Evolutionary conservation across 225 moss, liverwort and hornwort genomes (phyloP).

Genomic region (Bryum argenteum): DNA sequence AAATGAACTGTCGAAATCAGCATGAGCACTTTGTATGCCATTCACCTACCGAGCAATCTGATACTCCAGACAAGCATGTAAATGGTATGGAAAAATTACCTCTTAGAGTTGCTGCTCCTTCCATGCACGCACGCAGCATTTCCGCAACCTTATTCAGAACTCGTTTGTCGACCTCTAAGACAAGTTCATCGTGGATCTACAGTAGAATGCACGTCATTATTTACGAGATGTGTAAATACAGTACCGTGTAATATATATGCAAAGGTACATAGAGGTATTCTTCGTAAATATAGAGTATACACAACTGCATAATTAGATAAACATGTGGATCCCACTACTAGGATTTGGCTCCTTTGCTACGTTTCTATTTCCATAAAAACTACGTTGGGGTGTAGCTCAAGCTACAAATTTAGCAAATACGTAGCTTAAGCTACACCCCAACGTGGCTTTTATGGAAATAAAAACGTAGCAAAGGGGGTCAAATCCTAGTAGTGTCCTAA

Average conservation of each 20-base stretch:
- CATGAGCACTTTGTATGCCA: neutral
- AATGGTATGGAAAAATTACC: constrained; percentile 43
- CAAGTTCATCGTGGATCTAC: constrained; percentile 94
- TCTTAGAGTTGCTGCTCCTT: constrained; percentile 73
- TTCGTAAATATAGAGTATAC: too few species aligned
- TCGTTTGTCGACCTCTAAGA: constrained; percentile 81
- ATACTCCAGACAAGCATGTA: neutral
- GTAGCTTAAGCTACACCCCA: too few species aligned
- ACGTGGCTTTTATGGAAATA: too few species aligned
- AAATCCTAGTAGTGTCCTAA: too few species aligned
- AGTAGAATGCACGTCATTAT: neutral
- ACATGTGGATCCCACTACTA: too few species aligned
- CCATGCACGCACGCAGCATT: constrained; percentile 79
- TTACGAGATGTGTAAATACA: neutral
- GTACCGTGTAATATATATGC: too few species aligned
- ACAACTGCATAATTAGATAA: neutral
- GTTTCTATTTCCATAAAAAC: too few species aligned
- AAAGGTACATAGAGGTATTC: too few species aligned
- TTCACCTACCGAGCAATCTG: neutral
- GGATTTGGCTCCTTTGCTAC: too few species aligned
- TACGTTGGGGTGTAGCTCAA: too few species aligned
- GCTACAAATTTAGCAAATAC: too few species aligned
- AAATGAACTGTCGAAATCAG: neutral
- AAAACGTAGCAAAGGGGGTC: too few species aligned
- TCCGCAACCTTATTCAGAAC: constrained; percentile 72